Conservation (phyloP, 129 eudicot genomes). For the Oenanthe sinensis region DNA sequence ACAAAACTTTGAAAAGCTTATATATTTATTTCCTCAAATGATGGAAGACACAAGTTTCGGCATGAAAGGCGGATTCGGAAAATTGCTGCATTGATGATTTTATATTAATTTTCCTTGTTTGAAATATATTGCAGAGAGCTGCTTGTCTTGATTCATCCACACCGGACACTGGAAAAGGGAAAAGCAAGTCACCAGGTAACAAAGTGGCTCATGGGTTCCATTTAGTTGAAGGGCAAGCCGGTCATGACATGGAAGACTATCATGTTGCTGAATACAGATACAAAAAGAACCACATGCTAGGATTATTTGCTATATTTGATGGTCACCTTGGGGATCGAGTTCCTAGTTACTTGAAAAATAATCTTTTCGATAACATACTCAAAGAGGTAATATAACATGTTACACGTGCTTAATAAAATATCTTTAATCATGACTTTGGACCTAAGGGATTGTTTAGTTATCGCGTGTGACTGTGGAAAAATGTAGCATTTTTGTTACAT, state of each 20-base stretch:
- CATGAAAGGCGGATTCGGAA: not conserved
- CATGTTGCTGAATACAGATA: constrained; percentile 70
- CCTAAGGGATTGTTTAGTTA: not conserved
- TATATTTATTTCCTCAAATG: not conserved
- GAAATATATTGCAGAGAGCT: constrained; percentile 36
- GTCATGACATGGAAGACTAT: constrained; percentile 85
- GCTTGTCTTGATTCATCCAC: constrained; percentile 52
- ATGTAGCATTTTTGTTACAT: not conserved
- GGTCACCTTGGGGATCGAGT: constrained; percentile 78
- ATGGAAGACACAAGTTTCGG: not conserved
- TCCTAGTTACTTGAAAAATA: constrained; percentile 59
- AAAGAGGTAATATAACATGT: constrained; percentile 43
- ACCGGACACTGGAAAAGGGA: constrained; percentile 62
- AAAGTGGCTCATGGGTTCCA: constrained; percentile 64
- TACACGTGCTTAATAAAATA: not conserved
- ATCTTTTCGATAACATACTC: constrained; percentile 66
- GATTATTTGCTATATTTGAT: constrained; percentile 73
- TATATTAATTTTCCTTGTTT: constrained; percentile 2
- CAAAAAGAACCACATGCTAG: constrained; percentile 49
- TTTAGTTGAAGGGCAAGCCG: constrained; percentile 69
- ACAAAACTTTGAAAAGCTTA: not conserved
- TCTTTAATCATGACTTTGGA: not conserved
- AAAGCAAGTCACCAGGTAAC: constrained; percentile 42
- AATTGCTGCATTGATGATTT: not conserved
- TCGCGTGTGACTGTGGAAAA: not conserved